A percentile compares a stretch with the other conserved stretches of the same genome.
Evolutionary conservation across 116 monocot genomes (phyloP).

Genomic region (Cymodocea nodosa): DNA sequence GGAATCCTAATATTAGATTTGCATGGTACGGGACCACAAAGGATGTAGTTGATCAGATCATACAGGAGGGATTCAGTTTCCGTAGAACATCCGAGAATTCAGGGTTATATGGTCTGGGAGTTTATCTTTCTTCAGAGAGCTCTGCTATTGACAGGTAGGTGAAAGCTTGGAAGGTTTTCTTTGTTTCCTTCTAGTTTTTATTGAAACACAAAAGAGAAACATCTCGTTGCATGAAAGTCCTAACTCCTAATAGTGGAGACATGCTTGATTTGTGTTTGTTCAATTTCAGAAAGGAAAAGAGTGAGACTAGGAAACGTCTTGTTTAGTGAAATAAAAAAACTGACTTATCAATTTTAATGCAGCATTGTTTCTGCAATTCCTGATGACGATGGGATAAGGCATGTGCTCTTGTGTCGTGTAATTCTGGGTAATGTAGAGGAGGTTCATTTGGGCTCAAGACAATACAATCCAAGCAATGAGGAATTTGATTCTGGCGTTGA

Average conservation of each 20-base stretch:
- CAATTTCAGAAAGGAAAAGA: too few relatives aligned
- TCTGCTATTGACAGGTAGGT: slow-evolving; percentile 32
- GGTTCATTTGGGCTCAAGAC: slow-evolving; percentile 29
- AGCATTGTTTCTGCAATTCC: slow-evolving; percentile 32
- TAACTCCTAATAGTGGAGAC: too few relatives aligned
- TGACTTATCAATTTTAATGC: slow-evolving; percentile 4
- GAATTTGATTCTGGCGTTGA: slow-evolving; percentile 58
- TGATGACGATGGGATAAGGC: slow-evolving; percentile 31
- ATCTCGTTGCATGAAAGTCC: too few relatives aligned
- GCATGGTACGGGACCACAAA: slow-evolving; percentile 35
- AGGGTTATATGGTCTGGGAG: slow-evolving; percentile 17
- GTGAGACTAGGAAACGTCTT: too few relatives aligned
- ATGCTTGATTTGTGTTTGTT: too few relatives aligned
- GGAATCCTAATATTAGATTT: slow-evolving; percentile 30
- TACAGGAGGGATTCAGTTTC: slow-evolving; percentile 29
- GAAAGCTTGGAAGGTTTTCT: background rate
- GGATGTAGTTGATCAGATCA: slow-evolving; percentile 23
- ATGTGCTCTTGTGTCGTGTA: slow-evolving; percentile 39
- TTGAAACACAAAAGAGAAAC: too few relatives aligned
- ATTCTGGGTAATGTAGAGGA: slow-evolving; percentile 47
- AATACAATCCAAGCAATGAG: slow-evolving; percentile 23
- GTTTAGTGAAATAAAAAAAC: too few relatives aligned
- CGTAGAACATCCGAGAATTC: slow-evolving; percentile 12
- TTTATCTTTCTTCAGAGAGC: slow-evolving; percentile 20
- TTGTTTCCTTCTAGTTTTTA: background rate